phyloP scores from a whole-genome alignment of 352 stramenopile species.

The Pythium apleroticum region DNA sequence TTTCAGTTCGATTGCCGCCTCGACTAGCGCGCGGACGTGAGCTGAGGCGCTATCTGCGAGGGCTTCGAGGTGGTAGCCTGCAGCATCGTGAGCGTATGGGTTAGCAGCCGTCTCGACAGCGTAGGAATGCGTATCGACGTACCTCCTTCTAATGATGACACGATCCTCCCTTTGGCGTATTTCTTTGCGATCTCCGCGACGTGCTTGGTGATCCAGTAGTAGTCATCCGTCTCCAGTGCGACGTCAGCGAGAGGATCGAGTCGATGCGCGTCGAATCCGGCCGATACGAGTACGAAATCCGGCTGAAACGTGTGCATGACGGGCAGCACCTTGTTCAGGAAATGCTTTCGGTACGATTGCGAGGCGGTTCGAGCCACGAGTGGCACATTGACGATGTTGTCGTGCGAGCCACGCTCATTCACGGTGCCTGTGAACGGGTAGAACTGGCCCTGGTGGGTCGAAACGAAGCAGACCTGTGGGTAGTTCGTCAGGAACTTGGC shows the following conservation, averaged over 20 bases:
- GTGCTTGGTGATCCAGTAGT: conserved; percentile 36
- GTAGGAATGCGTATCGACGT: not conserved
- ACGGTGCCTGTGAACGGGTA: conserved; percentile 66
- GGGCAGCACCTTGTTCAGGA: conserved; percentile 75
- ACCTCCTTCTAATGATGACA: conserved; percentile 66
- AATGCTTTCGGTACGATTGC: conserved; percentile 68
- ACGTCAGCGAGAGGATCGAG: conserved; percentile 91
- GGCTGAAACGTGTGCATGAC: conserved; percentile 87
- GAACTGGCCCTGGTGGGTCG: conserved; percentile 55
- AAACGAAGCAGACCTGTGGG: conserved; percentile 44
- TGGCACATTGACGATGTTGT: conserved; percentile 67
- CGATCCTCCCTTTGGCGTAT: conserved; percentile 46
- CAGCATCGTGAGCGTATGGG: conserved; percentile 1
- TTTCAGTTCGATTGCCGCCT: conserved; percentile 25
- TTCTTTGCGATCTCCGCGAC: conserved; percentile 51
- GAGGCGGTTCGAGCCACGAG: conserved; percentile 44
- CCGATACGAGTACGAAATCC: conserved; percentile 94
- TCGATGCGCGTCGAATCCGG: conserved; percentile 94
- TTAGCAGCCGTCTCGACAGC: not conserved
- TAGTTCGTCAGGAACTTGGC: conserved; percentile 68
- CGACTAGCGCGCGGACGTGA: conserved; percentile 36
- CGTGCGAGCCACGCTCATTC: conserved; percentile 47
- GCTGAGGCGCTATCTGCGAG: conserved; percentile 35
- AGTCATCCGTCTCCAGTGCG: conserved; percentile 55
- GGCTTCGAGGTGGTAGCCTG: conserved; percentile 40